Base-by-base conservation (phyloP, 208 protist genomes). In the Lotmaria passim region DNA sequence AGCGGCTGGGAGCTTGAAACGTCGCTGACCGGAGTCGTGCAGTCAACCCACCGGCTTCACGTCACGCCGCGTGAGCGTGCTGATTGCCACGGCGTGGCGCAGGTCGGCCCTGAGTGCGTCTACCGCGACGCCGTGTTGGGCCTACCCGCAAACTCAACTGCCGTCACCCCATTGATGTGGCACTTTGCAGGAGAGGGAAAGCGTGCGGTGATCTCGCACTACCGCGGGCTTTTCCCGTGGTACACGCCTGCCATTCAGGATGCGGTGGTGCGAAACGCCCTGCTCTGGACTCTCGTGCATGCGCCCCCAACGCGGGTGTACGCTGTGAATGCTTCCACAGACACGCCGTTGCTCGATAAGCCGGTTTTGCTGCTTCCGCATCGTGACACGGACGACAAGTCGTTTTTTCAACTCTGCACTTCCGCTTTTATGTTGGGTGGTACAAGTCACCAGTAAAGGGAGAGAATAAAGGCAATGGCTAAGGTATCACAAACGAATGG, bases 141-240 rank as follows among this genome's bases (percentile, higher is more conserved):
- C n/a, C 11, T 65, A 2, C n/a, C 24, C 0, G n/a, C 2, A 1
- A 41, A 24, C 2, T 0, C 44, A 0, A 1, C 1, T 2, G 28
- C 15, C n/a, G 44, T 65, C 3, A 53, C 44, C 12, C 59, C 59
- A 7, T 31, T 65, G 7, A 53, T 65, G 8, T 65, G 59, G 59
- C 59, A 65, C 31, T 65, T 65, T 65, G 59, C 59, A 1, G 59
- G 59, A 1, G 59, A 19, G 3, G 59, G 59, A 2, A 65, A 65
- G 59, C 59, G 59, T n/a, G 24, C 3, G 17, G 41, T 33, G n/a
- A 30, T 65, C 44, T 31, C 59, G 31, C 59, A 65, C 44, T 65
- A 65, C 44, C 59, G 59, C 8, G 59, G n/a, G 4, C 30, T 65
- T 31, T 65, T 65, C n/a, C 59, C 59, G 31, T 65, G 59, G 59